Conservation (phyloP, 2,329 filamentous ascomycete species). For the Magnaporthiopsis poae region DNA sequence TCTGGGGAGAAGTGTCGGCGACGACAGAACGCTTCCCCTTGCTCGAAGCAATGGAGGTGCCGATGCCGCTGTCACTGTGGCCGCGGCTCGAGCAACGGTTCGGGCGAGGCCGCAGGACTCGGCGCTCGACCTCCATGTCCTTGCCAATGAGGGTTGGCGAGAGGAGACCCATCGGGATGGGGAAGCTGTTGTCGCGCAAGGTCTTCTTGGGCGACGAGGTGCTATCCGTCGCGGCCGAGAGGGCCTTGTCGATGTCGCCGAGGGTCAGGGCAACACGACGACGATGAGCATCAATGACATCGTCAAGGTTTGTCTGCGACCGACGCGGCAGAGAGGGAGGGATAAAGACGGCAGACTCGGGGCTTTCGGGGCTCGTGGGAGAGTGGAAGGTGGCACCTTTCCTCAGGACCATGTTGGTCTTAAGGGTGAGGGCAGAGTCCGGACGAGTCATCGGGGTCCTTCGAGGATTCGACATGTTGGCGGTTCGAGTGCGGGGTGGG, state of each 20-base stretch:
- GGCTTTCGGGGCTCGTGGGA: slow-evolving; percentile 30
- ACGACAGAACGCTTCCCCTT: slow-evolving; percentile 36
- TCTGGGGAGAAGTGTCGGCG: slow-evolving; percentile 29
- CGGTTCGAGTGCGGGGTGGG: slow-evolving; percentile 16
- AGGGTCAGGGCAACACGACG: slow-evolving; percentile 60
- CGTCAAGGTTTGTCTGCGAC: slow-evolving; percentile 60
- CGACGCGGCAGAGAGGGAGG: slow-evolving; percentile 51
- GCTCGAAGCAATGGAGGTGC: slow-evolving; percentile 64
- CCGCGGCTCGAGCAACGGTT: slow-evolving; percentile 45
- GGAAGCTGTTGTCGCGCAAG: slow-evolving; percentile 47
- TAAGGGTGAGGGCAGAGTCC: slow-evolving; percentile 35
- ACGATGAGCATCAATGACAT: slow-evolving; percentile 59
- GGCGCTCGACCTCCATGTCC: slow-evolving; percentile 33
- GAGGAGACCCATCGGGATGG: slow-evolving; percentile 51
- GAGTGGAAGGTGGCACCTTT: slow-evolving; percentile 63
- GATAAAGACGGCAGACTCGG: slow-evolving; percentile 25
- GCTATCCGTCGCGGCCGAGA: slow-evolving; percentile 35
- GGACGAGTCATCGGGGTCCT: slow-evolving; percentile 34
- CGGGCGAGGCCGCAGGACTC: slow-evolving; percentile 42
- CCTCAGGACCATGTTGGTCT: slow-evolving; percentile 50
- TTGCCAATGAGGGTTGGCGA: slow-evolving; percentile 44
- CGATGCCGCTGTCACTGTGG: slow-evolving; percentile 77
- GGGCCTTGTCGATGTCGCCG: slow-evolving; percentile 53
- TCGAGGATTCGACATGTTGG: slow-evolving; percentile 29
- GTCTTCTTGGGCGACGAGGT: slow-evolving; percentile 26